Evolutionary conservation across 208 protist species (phyloP), one percentile per base, ranked within the genome.

Genomic region (Acanthamoeba lugdunensis): DNA sequence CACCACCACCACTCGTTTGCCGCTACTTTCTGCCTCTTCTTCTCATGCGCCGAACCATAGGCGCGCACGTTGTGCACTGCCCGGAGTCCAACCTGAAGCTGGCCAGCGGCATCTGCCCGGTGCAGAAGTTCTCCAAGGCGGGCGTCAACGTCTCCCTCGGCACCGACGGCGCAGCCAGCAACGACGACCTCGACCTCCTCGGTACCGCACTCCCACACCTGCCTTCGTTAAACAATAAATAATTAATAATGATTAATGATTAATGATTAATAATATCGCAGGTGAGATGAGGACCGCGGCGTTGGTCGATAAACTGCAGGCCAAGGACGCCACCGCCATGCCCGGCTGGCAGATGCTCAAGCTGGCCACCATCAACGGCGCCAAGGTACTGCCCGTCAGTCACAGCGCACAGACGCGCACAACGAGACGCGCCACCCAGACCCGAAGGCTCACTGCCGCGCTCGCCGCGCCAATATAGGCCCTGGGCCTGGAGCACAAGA

Each of bases 1-100:
- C 45, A 11, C 8, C 45, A 48, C 45, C 45, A 48, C 45, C 2
- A 48, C 45, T 11, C 45, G 45, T 48, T 48, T 48, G 45, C 45
- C 5, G 3, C 45, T 48, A 11, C 45, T 48, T 48, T 48, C 45
- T 48, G 1, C 37, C 3, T 41, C 37, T 48, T 48, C 45, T 48
- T 48, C 45, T 48, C 8, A 48, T 11, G 3, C 45, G 0, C 45
- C 37, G 37, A 41, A 48, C 2, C 45, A 11, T 48, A 48, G 45
- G 45, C 28, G 79, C 79, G 13, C 94, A 54, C 63, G 91, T 96
- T 23, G 95, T 95, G 28, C 95, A 96, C 73, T 96, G 95, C 65
- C 95, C 95, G 54, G 95, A 96, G 63, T 96, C 95, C 48, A 96
- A 96, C 65, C 84, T 96, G 54, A 96, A 96, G 79, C 88, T 96